phyloP scores from a whole-genome alignment of 2,329 filamentous ascomycete species.

The Bipolaris bicolor region DNA sequence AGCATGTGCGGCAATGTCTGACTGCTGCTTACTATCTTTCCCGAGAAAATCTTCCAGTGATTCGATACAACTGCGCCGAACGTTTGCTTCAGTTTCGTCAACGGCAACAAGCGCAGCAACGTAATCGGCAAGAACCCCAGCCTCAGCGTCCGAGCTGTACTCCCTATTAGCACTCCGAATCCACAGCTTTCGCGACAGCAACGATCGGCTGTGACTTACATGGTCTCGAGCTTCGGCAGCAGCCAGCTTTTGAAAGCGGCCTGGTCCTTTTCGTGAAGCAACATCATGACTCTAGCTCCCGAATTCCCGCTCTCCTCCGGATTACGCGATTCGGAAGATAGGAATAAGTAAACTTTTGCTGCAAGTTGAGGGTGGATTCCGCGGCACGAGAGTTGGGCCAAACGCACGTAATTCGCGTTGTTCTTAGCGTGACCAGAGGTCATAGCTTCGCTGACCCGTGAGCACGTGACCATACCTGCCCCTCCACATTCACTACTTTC shows the following conservation, averaged over 20 bases:
- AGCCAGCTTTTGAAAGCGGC: constrained; percentile 76
- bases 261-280: constrained; percentile 60
- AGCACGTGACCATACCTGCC: constrained; percentile 22
- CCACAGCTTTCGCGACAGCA: not conserved
- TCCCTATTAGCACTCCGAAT: constrained; percentile 11
- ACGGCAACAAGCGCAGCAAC: constrained; percentile 77
- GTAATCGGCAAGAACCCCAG: constrained; percentile 82
- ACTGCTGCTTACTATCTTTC: constrained; percentile 58
- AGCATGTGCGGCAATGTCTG: not conserved
- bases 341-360: not conserved
- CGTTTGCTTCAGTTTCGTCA: constrained; percentile 63
- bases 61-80: constrained; percentile 70
- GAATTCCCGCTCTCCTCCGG: constrained; percentile 6
- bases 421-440: constrained; percentile 22
- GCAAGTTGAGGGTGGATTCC: not conserved
- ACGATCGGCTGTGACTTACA: constrained; percentile 57
- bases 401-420: constrained; percentile 19
- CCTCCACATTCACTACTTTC: constrained; percentile 28
- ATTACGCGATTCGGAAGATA: constrained; percentile 1
- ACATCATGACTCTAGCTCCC: constrained; percentile 51
- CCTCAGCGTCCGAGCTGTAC: constrained; percentile 75
- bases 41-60: constrained; percentile 77
- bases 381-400: not conserved
- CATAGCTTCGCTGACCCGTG: constrained; percentile 22
- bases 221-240: constrained; percentile 76